A percentile compares a stretch with the other conserved stretches of the same genome.
Conservation (phyloP, 257 asterid species). For the Nicotiana noctiflora region DNA sequence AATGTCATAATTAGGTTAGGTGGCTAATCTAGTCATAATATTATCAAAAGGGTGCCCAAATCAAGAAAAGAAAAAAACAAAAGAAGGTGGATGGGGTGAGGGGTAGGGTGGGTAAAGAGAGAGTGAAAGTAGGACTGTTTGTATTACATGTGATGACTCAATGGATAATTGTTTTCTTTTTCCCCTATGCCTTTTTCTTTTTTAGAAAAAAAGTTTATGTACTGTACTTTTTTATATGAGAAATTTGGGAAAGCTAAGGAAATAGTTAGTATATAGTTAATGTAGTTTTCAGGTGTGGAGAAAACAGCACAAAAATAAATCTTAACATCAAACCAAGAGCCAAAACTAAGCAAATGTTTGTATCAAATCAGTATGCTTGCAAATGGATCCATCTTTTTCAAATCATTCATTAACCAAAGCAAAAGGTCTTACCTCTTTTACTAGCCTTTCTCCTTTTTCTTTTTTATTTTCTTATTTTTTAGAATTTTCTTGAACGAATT, state of each 20-base stretch:
- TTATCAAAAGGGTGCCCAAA: constrained; percentile 5
- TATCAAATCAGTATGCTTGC: neutral
- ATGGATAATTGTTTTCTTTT: constrained; percentile 10
- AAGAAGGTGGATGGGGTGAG: neutral
- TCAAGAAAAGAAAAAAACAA: neutral
- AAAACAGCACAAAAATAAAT: constrained; percentile 6
- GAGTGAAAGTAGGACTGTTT: constrained; percentile 5
- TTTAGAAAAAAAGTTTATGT: neutral
- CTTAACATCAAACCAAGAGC: constrained; percentile 21
- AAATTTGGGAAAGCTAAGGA: neutral
- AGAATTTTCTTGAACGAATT: neutral
- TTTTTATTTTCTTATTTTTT: neutral
- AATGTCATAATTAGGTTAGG: neutral
- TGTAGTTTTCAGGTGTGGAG: constrained; percentile 9
- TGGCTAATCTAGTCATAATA: neutral
- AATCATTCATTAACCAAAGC: neutral
- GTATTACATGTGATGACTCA: neutral
- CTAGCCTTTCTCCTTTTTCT: neutral
- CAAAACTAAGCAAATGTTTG: neutral
- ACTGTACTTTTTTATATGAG: neutral
- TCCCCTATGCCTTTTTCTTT: neutral
- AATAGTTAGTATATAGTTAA: neutral
- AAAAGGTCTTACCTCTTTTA: neutral
- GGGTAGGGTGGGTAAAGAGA: neutral
- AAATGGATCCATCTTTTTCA: neutral